A percentile compares a stretch with the other conserved stretches of the same genome.
Evolutionary conservation across 1,284 basidiomycete species (phyloP).

Genomic region (Xanthoconium separans): DNA sequence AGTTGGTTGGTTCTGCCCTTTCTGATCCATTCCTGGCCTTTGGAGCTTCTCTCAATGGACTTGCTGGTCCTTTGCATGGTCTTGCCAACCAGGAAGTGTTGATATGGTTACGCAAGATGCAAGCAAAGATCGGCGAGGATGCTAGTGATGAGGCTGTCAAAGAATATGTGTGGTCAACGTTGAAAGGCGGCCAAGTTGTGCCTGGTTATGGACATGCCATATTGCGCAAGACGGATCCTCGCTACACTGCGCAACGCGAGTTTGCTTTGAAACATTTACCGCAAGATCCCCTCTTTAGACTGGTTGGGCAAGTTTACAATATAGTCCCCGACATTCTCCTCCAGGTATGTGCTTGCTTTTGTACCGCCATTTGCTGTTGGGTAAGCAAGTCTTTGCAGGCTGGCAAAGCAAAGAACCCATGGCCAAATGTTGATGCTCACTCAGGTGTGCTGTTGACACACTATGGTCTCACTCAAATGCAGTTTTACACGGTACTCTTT

Average conservation of each 20-base stretch:
- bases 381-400: constrained; percentile 77
- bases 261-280: constrained; percentile 91
- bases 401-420: constrained; percentile 92
- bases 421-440: constrained; percentile 96
- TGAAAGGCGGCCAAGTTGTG: constrained; percentile 90
- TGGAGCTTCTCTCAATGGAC: constrained; percentile 91
- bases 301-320: constrained; percentile 91
- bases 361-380: constrained; percentile 80
- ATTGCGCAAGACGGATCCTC: constrained; percentile 95
- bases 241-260: constrained; percentile 94
- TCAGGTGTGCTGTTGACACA: constrained; percentile 93
- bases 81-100: constrained; percentile 97
- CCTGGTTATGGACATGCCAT: constrained; percentile 98
- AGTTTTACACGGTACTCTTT: constrained; percentile 96
- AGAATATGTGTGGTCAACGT: constrained; percentile 91
- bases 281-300: constrained; percentile 87
- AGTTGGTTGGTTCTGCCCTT: constrained; percentile 96
- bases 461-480: constrained; percentile 87
- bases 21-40: constrained; percentile 98
- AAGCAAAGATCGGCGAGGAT: constrained; percentile 77
- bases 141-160: constrained; percentile 84
- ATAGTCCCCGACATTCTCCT: constrained; percentile 92
- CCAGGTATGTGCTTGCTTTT: constrained; percentile 71
- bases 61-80: constrained; percentile 96
- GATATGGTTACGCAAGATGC: constrained; percentile 89